Conservation (phyloP, 352 stramenopile species). For the Pythium chondricola region DNA sequence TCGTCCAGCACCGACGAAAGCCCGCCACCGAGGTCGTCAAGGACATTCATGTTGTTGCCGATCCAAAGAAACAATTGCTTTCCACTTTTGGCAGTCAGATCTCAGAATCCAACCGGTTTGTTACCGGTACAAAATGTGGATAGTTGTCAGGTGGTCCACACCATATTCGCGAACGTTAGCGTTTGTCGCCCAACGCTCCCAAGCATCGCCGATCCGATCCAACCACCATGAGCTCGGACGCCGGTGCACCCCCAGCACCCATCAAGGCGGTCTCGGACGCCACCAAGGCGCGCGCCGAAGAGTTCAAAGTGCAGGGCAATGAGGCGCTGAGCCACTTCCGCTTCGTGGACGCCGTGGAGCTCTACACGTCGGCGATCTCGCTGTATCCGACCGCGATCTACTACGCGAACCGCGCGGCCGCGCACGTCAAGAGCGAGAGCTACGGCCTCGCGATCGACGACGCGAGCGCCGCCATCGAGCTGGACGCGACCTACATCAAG, state of each 20-base stretch:
- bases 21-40: background rate
- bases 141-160: too few relatives aligned
- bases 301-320: constrained; percentile 85
- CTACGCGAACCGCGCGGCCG: constrained; percentile 93
- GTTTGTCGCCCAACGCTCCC: too few relatives aligned
- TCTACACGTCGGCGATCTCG: constrained; percentile 89
- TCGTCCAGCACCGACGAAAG: constrained; percentile 13
- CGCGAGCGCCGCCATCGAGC: constrained; percentile 89
- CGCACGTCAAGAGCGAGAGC: constrained; percentile 97
- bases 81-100: background rate
- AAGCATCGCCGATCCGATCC: too few relatives aligned
- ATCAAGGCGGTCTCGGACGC: constrained; percentile 53
- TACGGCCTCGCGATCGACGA: constrained; percentile 97
- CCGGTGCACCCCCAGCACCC: constrained; percentile 37
- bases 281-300: constrained; percentile 58
- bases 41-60: too few relatives aligned
- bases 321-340: constrained; percentile 74
- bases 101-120: background rate
- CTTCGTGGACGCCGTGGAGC: constrained; percentile 70
- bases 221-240: constrained; percentile 21
- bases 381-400: constrained; percentile 88
- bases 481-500: constrained; percentile 96
- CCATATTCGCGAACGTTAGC: too few relatives aligned
- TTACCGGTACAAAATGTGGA: too few relatives aligned
- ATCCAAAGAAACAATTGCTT: too few relatives aligned